Evolutionary conservation across 768 basidiomycete species (phyloP).

Genomic region (Neoboletus brunneissimus): DNA sequence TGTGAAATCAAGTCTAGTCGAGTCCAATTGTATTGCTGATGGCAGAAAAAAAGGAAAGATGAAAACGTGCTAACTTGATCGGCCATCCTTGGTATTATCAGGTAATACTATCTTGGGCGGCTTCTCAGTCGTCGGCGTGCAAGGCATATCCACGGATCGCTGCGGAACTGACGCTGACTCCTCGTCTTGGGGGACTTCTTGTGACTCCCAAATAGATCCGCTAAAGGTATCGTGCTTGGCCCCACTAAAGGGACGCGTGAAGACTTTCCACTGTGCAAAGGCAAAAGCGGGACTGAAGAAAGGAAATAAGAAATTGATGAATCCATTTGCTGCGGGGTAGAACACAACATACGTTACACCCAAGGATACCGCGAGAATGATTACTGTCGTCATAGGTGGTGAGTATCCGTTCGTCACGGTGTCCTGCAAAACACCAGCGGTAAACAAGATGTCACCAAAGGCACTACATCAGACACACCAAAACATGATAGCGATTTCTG

Average conservation of each 20-base stretch:
- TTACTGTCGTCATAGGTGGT: slow-evolving; percentile 47
- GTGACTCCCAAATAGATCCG: slow-evolving; percentile 27
- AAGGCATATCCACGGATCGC: slow-evolving; percentile 8
- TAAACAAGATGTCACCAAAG: not conserved
- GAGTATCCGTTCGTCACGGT: slow-evolving; percentile 47
- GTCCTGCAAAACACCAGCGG: slow-evolving; percentile 36
- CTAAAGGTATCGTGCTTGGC: slow-evolving; percentile 14
- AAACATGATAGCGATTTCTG: slow-evolving; percentile 53
- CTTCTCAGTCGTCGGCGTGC: slow-evolving; percentile 23
- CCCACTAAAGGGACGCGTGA: slow-evolving; percentile 49
- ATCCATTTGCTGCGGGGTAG: not conserved
- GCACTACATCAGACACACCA: slow-evolving; percentile 37
- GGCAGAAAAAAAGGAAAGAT: slow-evolving; percentile 1
- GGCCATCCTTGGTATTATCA: slow-evolving; percentile 5
- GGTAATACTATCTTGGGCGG: slow-evolving; percentile 3
- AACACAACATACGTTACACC: slow-evolving; percentile 49
- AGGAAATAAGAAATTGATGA: not conserved
- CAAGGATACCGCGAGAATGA: slow-evolving; percentile 53
- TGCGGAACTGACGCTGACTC: slow-evolving; percentile 14
- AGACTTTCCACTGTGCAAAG: slow-evolving; percentile 50
- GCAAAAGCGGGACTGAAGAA: slow-evolving; percentile 49
- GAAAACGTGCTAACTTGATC: slow-evolving; percentile 2
- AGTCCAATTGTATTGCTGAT: not conserved
- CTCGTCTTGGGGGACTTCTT: slow-evolving; percentile 23
- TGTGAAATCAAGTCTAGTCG: slow-evolving; percentile 3